A percentile compares a stretch with the other conserved stretches of the same genome.
phyloP scores from a whole-genome alignment of 1,284 basidiomycete genomes.

The Apiotrichum laibachii region DNA sequence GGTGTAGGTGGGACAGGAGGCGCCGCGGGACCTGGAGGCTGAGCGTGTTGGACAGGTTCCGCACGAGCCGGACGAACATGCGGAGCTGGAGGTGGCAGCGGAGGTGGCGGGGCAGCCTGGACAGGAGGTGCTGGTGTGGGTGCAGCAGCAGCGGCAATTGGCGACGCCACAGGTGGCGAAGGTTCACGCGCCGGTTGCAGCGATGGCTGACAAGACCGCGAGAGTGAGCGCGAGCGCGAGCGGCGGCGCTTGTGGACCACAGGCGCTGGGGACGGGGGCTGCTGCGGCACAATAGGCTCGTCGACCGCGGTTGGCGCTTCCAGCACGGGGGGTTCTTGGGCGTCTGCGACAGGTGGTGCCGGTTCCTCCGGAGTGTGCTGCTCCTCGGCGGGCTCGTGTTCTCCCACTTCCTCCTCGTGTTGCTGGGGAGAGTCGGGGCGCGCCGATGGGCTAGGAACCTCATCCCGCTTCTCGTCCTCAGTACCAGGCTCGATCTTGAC shows the following conservation, averaged over 20 bases:
- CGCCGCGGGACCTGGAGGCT: not conserved
- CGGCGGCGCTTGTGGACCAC: not conserved
- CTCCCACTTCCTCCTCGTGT: too few relatives aligned
- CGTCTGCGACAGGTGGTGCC: too few relatives aligned
- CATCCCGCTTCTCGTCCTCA: conserved; percentile 13
- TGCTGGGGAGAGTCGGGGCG: too few relatives aligned
- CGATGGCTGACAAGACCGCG: conserved; percentile 5
- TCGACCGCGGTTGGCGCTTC: too few relatives aligned
- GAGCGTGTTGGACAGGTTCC: not conserved
- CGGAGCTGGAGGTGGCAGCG: not conserved
- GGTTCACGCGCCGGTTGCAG: not conserved
- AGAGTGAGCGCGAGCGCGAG: not conserved
- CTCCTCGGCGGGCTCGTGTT: too few relatives aligned
- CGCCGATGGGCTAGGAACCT: too few relatives aligned
- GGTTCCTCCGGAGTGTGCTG: too few relatives aligned
- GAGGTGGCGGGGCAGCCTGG: not conserved
- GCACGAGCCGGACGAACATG: too few relatives aligned
- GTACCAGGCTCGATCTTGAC: conserved; percentile 38
- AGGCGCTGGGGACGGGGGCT: not conserved
- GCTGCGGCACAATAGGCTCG: too few relatives aligned
- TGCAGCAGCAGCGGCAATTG: not conserved
- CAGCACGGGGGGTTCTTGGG: too few relatives aligned
- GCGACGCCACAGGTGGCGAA: not conserved
- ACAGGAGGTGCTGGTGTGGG: not conserved
- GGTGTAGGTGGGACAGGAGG: not conserved